Evolutionary conservation across 163 green algal species (phyloP).

Genomic region (Prototheca cutis): DNA sequence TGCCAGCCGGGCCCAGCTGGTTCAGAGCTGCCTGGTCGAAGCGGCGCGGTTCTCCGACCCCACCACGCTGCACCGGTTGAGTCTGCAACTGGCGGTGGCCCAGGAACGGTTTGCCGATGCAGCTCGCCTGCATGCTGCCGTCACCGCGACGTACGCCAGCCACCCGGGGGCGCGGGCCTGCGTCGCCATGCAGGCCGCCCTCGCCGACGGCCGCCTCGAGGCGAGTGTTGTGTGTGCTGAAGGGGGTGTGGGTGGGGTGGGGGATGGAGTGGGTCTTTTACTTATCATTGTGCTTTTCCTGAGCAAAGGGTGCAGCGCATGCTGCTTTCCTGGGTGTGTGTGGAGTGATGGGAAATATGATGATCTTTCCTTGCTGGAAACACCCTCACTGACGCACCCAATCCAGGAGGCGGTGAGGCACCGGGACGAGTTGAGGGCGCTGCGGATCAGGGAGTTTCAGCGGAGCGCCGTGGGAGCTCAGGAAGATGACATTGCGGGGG

Average conservation of each 20-base stretch:
- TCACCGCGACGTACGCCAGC: not conserved
- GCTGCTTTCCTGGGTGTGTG: too few relatives aligned
- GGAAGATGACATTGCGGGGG: too few relatives aligned
- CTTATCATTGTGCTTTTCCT: too few relatives aligned
- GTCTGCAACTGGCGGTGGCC: conserved; percentile 50
- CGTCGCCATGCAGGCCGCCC: not conserved
- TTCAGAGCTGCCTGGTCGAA: conserved; percentile 34
- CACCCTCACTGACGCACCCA: too few relatives aligned
- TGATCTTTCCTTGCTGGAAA: too few relatives aligned
- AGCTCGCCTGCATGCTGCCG: not conserved
- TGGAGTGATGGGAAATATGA: too few relatives aligned
- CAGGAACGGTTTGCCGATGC: conserved; percentile 57
- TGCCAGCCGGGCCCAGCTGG: conserved; percentile 13
- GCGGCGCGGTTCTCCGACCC: conserved; percentile 44
- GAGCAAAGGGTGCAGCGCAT: too few relatives aligned
- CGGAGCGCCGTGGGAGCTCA: not conserved
- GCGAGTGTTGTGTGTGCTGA: not conserved
- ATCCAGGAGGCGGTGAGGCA: not conserved
- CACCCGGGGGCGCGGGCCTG: not conserved
- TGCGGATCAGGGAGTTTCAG: not conserved
- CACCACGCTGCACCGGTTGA: conserved; percentile 52
- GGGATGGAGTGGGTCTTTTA: too few relatives aligned
- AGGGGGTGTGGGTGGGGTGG: not conserved
- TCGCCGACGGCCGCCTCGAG: not conserved
- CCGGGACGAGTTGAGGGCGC: not conserved